Evolutionary conservation across 2,329 filamentous ascomycete species (phyloP), one percentile per base, ranked within the genome.

Genomic region (Escovopsis weberi): DNA sequence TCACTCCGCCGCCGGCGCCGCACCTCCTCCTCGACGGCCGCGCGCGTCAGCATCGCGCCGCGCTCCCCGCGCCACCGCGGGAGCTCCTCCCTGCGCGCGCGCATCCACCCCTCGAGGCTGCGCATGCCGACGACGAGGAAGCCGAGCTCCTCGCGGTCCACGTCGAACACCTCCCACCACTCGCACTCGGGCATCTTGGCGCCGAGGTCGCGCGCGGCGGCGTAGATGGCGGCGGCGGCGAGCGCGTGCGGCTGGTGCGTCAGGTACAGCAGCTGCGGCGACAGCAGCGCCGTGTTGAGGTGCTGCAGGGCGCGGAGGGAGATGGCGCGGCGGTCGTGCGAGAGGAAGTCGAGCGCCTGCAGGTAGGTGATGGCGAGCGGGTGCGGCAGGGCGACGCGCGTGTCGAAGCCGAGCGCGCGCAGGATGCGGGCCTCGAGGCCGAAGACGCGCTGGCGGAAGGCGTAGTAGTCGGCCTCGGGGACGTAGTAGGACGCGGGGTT

Each of bases 131-230:
- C 85, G 4, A 94, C 87, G 45, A 96, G 62, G 52, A 96, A 96
- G 0, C 91, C 91, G 33, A 98, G 69, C 58, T 94, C 87, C 66
- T 98, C 91, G 40, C 91, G 72, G 54, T 95, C 88, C 7, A 91
- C 85, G 60, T 98, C 91, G 59, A 96, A 96, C 0, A 96, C 85
- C 61, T 95, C 88, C 91, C 91, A 98, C 91, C 91, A 98, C 48
- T 85, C 80, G 39, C 75, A 76, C 48, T 83, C 82, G 0, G 89
- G 86, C 63, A 95, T 71, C 59, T 85, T 87, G 11, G 83, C 75
- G 0, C 74, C 79, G 1, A 75, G 59, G 50, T 96, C 87, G 37
- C 80, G 74, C 1, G 86, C 83, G 0, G 89, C 85, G n/a, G 86
- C 75, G 58, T 96, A 98, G 30, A 95, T 82, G 1, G 88, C 85